Base-by-base conservation (phyloP, 1,284 basidiomycete species). In the Entoloma clypeatum region DNA sequence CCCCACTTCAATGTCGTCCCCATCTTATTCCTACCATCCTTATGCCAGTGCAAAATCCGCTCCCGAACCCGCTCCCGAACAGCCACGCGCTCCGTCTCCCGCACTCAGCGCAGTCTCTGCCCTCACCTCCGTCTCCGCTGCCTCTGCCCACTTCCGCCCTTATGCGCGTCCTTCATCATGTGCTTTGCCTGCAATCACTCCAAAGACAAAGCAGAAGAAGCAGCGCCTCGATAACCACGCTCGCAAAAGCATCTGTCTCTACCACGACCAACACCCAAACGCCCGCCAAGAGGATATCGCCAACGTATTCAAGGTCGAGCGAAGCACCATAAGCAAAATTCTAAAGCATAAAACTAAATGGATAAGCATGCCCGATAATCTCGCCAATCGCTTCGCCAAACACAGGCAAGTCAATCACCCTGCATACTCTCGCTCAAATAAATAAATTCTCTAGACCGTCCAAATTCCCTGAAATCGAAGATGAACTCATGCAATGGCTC, bases 271-370 rank as follows among this genome's bases (percentile, higher is more conserved):
- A 3, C 67, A 86, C 53, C 83, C 83, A 0, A 74, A 75, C 44
- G 71, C 75, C 14, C 73, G 82, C 43, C 89, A 92, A 60, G 87
- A 92, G 56, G 85, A 89, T 54, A 89, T 93, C 52, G 91, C 86
- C 1, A 63, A 65, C 8, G 63, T 68, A 27, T 94, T 85, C 58
- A 77, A 78, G 39, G 85, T 93, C 41, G 92, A 94, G 59, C 81
- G 92, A 36, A 92, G 87, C 62, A 94, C 91, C n/a, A 86, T 94
- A 57, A 89, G 85, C 65, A 93, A 94, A 67, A 93, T 92, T 49
- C 72, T 94, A 48, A 93, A 92, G 59, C 68, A 87, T 55, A 88
- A 87, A 63, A 72, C 75, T 11, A 81, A 81, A 53, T 94, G 91
- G 91, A 65, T 92, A 54, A 77, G 75, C 45, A 74, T 88, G 35